Percentiles rank a stretch among this genome's conserved stretches.
Evolutionary conservation across 192 early-diverging fungal species (phyloP).

Genomic region (Backusella tuberculispora): DNA sequence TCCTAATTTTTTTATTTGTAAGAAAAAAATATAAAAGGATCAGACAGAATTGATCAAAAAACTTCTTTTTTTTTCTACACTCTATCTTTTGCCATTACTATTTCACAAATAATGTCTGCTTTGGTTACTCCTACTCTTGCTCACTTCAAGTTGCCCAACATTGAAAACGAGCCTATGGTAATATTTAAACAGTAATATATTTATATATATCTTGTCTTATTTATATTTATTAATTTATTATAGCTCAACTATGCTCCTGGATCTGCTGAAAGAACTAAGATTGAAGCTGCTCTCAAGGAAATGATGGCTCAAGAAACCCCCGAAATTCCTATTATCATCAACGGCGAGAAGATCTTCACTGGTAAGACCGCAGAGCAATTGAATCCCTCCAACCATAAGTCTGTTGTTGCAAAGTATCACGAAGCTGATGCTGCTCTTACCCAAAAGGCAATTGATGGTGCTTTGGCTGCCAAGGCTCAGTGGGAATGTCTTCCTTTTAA

Average conservation of each 20-base stretch:
- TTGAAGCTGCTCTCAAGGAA: constrained; percentile 79
- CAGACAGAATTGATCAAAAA: constrained; percentile 3
- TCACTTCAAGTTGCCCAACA: constrained; percentile 78
- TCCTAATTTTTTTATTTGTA: background rate
- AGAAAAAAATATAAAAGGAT: background rate
- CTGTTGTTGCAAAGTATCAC: constrained; percentile 81
- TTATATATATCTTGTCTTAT: background rate
- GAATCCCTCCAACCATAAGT: constrained; percentile 84
- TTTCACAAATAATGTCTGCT: constrained; percentile 5
- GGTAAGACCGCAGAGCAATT: constrained; percentile 72
- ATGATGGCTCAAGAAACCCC: constrained; percentile 68
- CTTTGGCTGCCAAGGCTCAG: constrained; percentile 77
- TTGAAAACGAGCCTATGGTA: constrained; percentile 89
- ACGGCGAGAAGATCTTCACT: constrained; percentile 80
- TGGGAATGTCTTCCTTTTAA: constrained; percentile 95
- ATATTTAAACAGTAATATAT: background rate
- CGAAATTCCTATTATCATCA: constrained; percentile 83
- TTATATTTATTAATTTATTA: background rate
- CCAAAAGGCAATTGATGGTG: constrained; percentile 80
- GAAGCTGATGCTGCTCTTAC: constrained; percentile 71
- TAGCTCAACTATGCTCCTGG: constrained; percentile 73
- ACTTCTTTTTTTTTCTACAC: background rate
- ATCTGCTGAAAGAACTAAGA: constrained; percentile 69
- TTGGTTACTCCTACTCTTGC: constrained; percentile 64
- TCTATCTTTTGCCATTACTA: background rate